Conservation (phyloP, 1,139 yeast genomes). For the Yamadazyma taylorii region DNA sequence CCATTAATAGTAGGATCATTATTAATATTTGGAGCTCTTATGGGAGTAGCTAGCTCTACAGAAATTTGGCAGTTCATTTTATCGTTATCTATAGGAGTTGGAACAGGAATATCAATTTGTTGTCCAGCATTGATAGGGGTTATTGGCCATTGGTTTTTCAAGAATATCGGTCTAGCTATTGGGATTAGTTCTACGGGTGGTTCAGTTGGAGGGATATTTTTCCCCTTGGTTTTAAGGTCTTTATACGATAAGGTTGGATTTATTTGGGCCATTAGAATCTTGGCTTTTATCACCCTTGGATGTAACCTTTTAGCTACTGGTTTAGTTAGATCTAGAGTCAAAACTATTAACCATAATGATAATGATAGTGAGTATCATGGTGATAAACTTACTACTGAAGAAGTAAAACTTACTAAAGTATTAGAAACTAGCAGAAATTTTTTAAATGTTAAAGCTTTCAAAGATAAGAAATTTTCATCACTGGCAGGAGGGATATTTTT, state of each 20-base stretch:
- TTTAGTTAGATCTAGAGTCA: constrained; percentile 47
- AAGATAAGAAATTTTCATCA: constrained; percentile 23
- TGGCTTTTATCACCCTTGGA: constrained; percentile 39
- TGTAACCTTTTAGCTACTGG: constrained; percentile 38
- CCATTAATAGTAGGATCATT: constrained; percentile 27
- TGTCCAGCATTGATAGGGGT: constrained; percentile 40
- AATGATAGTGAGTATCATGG: constrained; percentile 29
- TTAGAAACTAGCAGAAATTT: neutral
- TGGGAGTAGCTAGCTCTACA: constrained; percentile 33
- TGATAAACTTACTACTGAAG: too few species aligned
- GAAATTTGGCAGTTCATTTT: constrained; percentile 37
- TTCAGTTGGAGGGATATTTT: constrained; percentile 38
- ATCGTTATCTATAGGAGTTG: constrained; percentile 35
- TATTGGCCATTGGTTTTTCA: constrained; percentile 39
- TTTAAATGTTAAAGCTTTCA: constrained; percentile 4
- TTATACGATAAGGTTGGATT: constrained; percentile 34
- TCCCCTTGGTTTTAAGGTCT: constrained; percentile 35
- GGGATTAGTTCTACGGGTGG: constrained; percentile 45
- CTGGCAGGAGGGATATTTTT: constrained; percentile 38
- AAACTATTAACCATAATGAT: constrained; percentile 20
- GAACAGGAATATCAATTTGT: constrained; percentile 33
- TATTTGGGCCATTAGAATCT: constrained; percentile 36
- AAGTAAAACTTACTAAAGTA: constrained; percentile 2
- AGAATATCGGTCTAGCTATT: constrained; percentile 35
- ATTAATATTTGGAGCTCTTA: constrained; percentile 32